Base-by-base conservation (phyloP, 1,284 basidiomycete species). In the Malassezia brasiliensis region DNA sequence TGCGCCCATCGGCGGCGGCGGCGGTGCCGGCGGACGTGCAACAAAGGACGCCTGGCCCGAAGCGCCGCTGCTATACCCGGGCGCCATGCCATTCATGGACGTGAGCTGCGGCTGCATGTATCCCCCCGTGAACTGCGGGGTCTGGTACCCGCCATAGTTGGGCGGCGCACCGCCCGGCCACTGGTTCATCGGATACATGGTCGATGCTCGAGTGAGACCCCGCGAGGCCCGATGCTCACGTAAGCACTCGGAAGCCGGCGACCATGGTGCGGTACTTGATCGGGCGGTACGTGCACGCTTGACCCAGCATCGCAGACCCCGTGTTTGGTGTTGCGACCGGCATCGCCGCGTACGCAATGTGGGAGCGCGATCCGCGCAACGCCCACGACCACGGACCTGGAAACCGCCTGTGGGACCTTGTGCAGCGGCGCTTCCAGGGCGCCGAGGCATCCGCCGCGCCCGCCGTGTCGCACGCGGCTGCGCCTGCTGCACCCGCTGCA, bases 341-440 rank as follows among this genome's bases (percentile, higher is more conserved):
- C 14, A 56, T 69, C 2, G 62, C 67, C 36, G 71, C 71, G 37
- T 74, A 71, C 54, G 59, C 56, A 11, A 59, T 74, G 35, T 74
- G 67, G 65, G 71, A 74, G 57, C 63, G 63, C 46, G 71, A 74
- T 41, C 47, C 47, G 0, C 58, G 64, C 31, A 74, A 74, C 48
- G 60, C 61, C 1, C 47, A 53, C 22, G 60, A 62, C 17, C 62
- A 65, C n/a, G 67, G 67, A 10, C 28, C 55, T 12, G 68, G 68
- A 0, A 52, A 66, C 3, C 51, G 54, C 17, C 62, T 74, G 2
- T 35, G 50, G 5, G 67, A 71, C 6, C 59, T 72, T 1, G 44
- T 68, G 6, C 47, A 36, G 19, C 59, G 68, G 5, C 59, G 61
- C 31, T 36, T 62, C 4, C 32, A 10, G 32, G 32, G 32, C 32